These are phyloP conservation scores for Piper longum DNA, from an alignment of 164 flowering plant species.

Conservation along the genomic window DNA sequence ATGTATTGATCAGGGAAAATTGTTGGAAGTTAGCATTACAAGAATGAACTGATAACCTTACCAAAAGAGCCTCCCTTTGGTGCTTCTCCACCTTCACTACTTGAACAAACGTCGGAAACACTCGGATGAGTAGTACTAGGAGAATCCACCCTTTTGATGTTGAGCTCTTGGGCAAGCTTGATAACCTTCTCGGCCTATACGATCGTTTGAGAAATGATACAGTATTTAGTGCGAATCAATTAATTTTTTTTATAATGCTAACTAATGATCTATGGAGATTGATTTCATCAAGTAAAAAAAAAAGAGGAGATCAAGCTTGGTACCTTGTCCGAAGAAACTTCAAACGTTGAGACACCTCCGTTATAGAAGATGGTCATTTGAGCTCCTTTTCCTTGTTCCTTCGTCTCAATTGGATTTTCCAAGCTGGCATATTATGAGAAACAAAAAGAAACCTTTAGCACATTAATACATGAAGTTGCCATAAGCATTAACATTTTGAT, in stretches of 20 bases:
- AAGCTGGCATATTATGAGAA: neutral
- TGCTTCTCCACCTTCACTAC: neutral
- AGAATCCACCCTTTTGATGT: constrained; percentile 7
- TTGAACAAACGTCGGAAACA: constrained; percentile 3
- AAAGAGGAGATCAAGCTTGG: neutral
- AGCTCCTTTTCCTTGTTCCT: constrained; percentile 14
- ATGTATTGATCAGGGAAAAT: neutral
- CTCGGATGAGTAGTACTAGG: constrained; percentile 3
- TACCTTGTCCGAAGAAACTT: constrained; percentile 17
- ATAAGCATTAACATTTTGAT: neutral
- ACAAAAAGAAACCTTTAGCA: neutral
- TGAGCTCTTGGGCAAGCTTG: constrained; percentile 31
- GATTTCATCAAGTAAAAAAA: neutral
- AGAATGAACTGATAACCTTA: neutral
- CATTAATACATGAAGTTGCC: neutral
- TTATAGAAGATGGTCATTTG: constrained; percentile 38
- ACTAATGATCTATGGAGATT: neutral
- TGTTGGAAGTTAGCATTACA: neutral
- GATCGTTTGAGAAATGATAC: neutral
- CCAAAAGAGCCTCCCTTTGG: neutral
- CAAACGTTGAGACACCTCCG: constrained; percentile 20
- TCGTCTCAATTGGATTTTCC: neutral
- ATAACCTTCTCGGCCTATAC: constrained; percentile 49
- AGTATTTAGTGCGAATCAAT: neutral
- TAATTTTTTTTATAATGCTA: neutral